Evolutionary conservation across 2,329 filamentous ascomycete genomes (phyloP).

Genomic region (Colletotrichum cuscutae): DNA sequence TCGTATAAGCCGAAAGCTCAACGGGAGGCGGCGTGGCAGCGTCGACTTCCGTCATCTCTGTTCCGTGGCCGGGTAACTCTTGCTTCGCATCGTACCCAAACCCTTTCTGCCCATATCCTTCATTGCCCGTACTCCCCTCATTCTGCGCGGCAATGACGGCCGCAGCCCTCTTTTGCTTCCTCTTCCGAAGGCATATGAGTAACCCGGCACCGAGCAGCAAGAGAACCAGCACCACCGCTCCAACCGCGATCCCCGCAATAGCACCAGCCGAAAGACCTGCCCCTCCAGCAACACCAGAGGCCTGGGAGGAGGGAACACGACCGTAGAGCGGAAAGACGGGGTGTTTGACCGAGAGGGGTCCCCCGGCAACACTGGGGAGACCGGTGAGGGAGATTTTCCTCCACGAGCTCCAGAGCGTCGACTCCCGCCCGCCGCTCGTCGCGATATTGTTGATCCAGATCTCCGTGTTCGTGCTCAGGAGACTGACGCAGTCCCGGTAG

Average conservation of each 20-base stretch:
- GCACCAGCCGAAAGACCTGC: background rate
- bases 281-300: background rate
- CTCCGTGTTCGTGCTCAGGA: slow-evolving; percentile 8
- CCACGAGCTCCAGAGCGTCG: background rate
- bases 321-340: slow-evolving; percentile 16
- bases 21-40: background rate
- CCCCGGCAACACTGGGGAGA: background rate
- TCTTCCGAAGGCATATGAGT: background rate
- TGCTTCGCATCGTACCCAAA: slow-evolving; percentile 11
- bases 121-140: background rate
- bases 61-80: background rate
- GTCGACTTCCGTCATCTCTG: background rate
- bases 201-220: background rate
- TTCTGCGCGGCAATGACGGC: background rate
- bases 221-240: background rate
- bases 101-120: background rate
- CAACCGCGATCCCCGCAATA: slow-evolving; percentile 4
- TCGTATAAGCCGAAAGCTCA: background rate
- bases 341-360: background rate
- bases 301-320: background rate
- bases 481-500: slow-evolving; percentile 6
- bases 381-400: background rate
- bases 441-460: slow-evolving; percentile 15
- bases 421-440: background rate
- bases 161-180: background rate